Percentiles rank a stretch among this genome's conserved stretches.
Conservation (phyloP, 306 rosid genomes). For the Hippophae gyantsensis region DNA sequence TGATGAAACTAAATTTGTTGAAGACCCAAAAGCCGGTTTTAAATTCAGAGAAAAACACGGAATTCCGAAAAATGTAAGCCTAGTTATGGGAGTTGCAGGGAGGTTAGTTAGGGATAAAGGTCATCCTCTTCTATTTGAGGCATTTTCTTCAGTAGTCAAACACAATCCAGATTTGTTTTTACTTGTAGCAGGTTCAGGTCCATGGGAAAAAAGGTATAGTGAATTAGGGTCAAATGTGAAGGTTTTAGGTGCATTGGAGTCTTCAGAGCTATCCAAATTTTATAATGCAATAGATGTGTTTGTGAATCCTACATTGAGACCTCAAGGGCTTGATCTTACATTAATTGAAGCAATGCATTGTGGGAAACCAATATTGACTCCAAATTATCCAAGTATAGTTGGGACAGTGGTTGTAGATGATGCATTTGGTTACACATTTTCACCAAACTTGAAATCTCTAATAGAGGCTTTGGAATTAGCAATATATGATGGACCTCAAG, state of each 20-base stretch:
- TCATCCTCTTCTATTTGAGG: conserved; percentile 20
- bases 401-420: conserved; percentile 21
- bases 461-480: conserved; percentile 19
- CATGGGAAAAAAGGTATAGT: conserved; percentile 21
- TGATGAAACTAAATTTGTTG: conserved; percentile 17
- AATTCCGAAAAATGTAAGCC: conserved; percentile 13
- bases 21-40: conserved; percentile 11
- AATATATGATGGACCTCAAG: conserved; percentile 19
- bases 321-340: conserved; percentile 27
- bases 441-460: conserved; percentile 20
- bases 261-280: conserved; percentile 16
- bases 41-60: conserved; percentile 9
- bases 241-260: conserved; percentile 22
- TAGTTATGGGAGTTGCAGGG: conserved; percentile 31
- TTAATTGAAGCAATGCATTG: conserved; percentile 21
- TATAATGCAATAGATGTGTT: conserved; percentile 22
- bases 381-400: conserved; percentile 27
- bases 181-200: conserved; percentile 25
- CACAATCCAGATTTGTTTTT: conserved; percentile 2
- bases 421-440: conserved; percentile 23
- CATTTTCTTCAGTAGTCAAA: conserved; percentile 18
- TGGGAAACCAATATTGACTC: conserved; percentile 22
- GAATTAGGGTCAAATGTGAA: conserved; percentile 25
- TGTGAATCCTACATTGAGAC: conserved; percentile 24
- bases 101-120: conserved; percentile 25